Percentiles rank a stretch among this genome's conserved stretches.
phyloP scores from a whole-genome alignment of 2,329 filamentous ascomycete species.

The Aspergillus sp. region DNA sequence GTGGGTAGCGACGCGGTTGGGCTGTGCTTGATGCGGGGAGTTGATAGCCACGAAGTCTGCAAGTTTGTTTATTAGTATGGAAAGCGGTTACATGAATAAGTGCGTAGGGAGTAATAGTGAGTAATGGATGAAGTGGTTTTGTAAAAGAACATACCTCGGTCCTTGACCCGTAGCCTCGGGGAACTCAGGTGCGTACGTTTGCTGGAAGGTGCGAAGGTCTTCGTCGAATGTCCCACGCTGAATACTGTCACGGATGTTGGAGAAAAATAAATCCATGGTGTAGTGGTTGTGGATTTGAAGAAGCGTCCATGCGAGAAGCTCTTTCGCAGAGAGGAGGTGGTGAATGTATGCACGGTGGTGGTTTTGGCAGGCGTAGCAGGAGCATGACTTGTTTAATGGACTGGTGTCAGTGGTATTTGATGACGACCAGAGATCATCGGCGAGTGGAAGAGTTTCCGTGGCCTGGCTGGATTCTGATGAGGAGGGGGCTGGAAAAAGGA shows the following conservation, averaged over 20 bases:
- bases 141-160: conserved; percentile 57
- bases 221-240: conserved; percentile 53
- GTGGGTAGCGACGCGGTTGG: conserved; percentile 64
- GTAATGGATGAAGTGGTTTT: neutral
- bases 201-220: conserved; percentile 61
- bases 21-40: conserved; percentile 68
- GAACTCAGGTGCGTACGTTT: conserved; percentile 67
- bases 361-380: conserved; percentile 77
- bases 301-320: conserved; percentile 95
- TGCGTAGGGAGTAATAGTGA: neutral
- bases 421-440: conserved; percentile 73
- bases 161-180: conserved; percentile 74
- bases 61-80: neutral
- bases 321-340: conserved; percentile 83
- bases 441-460: conserved; percentile 53
- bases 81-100: neutral
- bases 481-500: conserved; percentile 63
- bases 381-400: conserved; percentile 65
- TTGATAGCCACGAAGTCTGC: conserved; percentile 73
- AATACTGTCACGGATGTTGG: conserved; percentile 66
- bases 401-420: conserved; percentile 60
- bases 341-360: conserved; percentile 87
- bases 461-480: conserved; percentile 8
- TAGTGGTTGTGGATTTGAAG: conserved; percentile 90
- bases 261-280: conserved; percentile 71